Evolutionary conservation across 345 rosid genomes (phyloP).

Genomic region (Moringa oleifera): DNA sequence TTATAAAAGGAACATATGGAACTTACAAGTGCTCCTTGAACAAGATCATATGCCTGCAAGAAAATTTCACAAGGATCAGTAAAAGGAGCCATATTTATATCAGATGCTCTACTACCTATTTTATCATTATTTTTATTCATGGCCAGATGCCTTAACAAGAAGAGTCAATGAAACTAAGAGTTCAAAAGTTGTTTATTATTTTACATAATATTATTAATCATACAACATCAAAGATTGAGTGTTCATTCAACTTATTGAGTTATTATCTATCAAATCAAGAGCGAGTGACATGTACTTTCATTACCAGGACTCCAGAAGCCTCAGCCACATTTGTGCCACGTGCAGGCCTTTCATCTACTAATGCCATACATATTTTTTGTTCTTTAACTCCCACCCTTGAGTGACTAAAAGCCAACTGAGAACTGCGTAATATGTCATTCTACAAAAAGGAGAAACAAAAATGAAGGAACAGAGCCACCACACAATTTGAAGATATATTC

Average conservation of each 20-base stretch:
- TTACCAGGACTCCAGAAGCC: constrained; percentile 61
- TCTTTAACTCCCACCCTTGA: constrained; percentile 19
- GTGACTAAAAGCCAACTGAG: constrained; percentile 25
- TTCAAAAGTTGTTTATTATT: too few species aligned
- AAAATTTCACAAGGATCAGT: constrained; percentile 11
- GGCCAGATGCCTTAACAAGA: too few species aligned
- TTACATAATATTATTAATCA: not conserved
- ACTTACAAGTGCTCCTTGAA: constrained; percentile 89
- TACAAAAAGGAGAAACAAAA: constrained; percentile 14
- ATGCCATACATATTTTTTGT: constrained; percentile 40
- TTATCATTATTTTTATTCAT: too few species aligned
- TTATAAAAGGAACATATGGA: not conserved
- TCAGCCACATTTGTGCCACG: constrained; percentile 32
- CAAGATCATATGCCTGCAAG: constrained; percentile 84
- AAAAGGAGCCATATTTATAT: not conserved
- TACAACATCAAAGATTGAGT: too few species aligned
- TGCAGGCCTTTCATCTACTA: constrained; percentile 65
- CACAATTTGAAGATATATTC: not conserved
- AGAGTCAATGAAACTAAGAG: too few species aligned
- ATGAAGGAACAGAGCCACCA: not conserved
- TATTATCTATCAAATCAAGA: not conserved
- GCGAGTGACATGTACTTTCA: not conserved
- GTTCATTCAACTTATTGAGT: too few species aligned
- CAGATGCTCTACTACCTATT: not conserved
- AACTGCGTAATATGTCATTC: constrained; percentile 30